A percentile compares a stretch with the other conserved stretches of the same genome.
These are phyloP conservation scores for Cordyceps sp. DNA, from an alignment of 2,329 filamentous ascomycete genomes.

Conservation along the genomic window DNA sequence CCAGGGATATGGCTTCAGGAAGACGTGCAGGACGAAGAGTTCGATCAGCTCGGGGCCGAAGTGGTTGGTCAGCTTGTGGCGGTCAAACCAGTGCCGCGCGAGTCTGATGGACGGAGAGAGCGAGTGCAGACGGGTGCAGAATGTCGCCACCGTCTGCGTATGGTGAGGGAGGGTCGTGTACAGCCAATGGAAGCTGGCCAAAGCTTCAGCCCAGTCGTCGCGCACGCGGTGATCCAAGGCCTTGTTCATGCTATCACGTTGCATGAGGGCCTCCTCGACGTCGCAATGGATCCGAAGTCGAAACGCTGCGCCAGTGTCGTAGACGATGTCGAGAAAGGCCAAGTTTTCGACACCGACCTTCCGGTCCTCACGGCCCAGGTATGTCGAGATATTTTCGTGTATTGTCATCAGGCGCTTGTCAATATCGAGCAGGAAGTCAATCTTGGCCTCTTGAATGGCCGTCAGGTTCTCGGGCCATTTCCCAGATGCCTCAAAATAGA, in stretches of 20 bases:
- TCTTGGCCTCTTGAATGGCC: slow-evolving; percentile 85
- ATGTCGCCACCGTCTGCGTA: slow-evolving; percentile 63
- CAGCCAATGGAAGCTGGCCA: slow-evolving; percentile 53
- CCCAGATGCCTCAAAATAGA: slow-evolving; percentile 86
- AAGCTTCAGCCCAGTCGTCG: slow-evolving; percentile 51
- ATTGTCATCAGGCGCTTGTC: slow-evolving; percentile 49
- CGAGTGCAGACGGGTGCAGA: slow-evolving; percentile 64
- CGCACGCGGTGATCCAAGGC: slow-evolving; percentile 45
- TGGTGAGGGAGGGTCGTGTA: slow-evolving; percentile 63
- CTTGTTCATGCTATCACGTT: slow-evolving; percentile 63
- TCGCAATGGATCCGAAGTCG: slow-evolving; percentile 81
- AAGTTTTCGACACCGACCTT: slow-evolving; percentile 54
- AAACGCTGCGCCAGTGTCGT: slow-evolving; percentile 57
- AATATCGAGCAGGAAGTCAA: slow-evolving; percentile 72
- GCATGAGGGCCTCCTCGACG: slow-evolving; percentile 64
- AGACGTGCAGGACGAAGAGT: slow-evolving; percentile 61
- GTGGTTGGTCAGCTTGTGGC: slow-evolving; percentile 64
- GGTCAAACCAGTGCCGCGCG: slow-evolving; percentile 76
- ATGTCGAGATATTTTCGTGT: slow-evolving; percentile 44
- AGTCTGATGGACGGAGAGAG: slow-evolving; percentile 72
- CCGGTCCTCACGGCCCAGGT: slow-evolving; percentile 68
- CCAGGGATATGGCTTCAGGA: slow-evolving; percentile 73
- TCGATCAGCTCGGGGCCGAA: slow-evolving; percentile 72
- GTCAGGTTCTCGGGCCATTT: slow-evolving; percentile 86
- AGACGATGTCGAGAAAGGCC: slow-evolving; percentile 67